Conservation (phyloP, 73 alveolate species). For the Paramecium pentaurelia region DNA sequence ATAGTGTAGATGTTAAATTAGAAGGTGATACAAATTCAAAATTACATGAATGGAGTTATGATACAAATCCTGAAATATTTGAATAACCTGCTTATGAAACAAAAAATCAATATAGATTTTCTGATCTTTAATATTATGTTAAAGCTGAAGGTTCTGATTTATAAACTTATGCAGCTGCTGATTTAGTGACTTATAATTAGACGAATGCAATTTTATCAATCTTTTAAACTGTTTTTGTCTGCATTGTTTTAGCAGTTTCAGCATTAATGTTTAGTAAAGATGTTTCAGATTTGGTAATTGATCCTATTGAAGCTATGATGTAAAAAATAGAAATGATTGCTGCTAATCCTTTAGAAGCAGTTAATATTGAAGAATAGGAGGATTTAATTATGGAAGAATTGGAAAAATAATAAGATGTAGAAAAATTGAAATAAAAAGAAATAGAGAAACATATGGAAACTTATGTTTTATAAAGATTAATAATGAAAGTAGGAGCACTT, state of each 20-base stretch:
- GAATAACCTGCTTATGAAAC: not conserved
- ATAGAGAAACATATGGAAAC: constrained; percentile 79
- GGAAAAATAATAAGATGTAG: constrained; percentile 36
- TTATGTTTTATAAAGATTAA: constrained; percentile 83
- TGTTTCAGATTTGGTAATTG: constrained; percentile 71
- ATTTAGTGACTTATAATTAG: constrained; percentile 59
- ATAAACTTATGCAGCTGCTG: constrained; percentile 58
- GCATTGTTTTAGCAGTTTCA: constrained; percentile 69
- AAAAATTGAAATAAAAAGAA: constrained; percentile 34
- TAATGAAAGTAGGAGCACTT: constrained; percentile 93
- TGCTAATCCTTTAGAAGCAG: constrained; percentile 83
- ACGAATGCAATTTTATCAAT: constrained; percentile 71
- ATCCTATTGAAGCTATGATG: constrained; percentile 87
- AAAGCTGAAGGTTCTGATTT: not conserved
- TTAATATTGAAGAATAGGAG: constrained; percentile 72
- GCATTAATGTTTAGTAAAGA: constrained; percentile 77
- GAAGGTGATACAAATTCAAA: not conserved
- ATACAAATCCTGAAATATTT: not conserved
- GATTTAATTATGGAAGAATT: constrained; percentile 44
- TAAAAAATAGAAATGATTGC: constrained; percentile 79
- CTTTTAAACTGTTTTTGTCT: constrained; percentile 71
- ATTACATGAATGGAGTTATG: not conserved
- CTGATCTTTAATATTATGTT: constrained; percentile 25
- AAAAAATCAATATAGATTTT: not conserved
- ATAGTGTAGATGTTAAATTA: not conserved